A percentile compares a stretch with the other conserved stretches of the same genome.
Conservation (phyloP, 2,329 filamentous ascomycete genomes). For the Alternaria sp. region DNA sequence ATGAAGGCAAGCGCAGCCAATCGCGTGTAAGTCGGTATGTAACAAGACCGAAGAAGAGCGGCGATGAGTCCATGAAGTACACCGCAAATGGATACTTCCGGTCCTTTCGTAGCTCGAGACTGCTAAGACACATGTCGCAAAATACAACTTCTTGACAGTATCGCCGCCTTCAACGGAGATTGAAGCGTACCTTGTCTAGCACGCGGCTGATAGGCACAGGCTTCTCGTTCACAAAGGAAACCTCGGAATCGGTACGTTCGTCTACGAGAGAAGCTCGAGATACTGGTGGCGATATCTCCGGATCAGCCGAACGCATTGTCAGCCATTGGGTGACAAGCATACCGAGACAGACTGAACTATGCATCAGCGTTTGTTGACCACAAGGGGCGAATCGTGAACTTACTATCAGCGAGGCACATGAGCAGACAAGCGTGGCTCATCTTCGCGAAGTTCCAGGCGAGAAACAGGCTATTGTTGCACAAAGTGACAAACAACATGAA, state of each 20-base stretch:
- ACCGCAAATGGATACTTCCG: neutral
- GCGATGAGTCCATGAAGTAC: neutral
- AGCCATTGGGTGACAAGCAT: constrained; percentile 30
- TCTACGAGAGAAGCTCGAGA: neutral
- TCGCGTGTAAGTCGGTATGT: neutral
- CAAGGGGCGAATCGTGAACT: constrained; percentile 9
- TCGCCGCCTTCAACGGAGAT: neutral
- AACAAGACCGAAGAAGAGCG: neutral
- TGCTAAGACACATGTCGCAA: neutral
- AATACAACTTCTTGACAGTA: neutral
- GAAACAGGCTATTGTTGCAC: constrained; percentile 42
- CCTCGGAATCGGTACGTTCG: neutral
- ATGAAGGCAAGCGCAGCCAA: neutral
- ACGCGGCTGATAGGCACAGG: neutral
- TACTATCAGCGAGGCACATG: constrained; percentile 49
- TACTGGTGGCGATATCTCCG: neutral
- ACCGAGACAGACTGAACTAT: constrained; percentile 17
- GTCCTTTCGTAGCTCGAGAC: neutral
- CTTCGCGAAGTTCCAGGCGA: constrained; percentile 32
- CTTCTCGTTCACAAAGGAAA: neutral
- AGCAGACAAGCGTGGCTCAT: constrained; percentile 47
- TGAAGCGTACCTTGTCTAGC: neutral
- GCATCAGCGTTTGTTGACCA: neutral
- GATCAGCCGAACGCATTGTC: constrained; percentile 17
- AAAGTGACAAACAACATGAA: constrained; percentile 44